Conservation (phyloP, 495 filamentous ascomycete genomes). For the Penicillium psychrofluorescens region DNA sequence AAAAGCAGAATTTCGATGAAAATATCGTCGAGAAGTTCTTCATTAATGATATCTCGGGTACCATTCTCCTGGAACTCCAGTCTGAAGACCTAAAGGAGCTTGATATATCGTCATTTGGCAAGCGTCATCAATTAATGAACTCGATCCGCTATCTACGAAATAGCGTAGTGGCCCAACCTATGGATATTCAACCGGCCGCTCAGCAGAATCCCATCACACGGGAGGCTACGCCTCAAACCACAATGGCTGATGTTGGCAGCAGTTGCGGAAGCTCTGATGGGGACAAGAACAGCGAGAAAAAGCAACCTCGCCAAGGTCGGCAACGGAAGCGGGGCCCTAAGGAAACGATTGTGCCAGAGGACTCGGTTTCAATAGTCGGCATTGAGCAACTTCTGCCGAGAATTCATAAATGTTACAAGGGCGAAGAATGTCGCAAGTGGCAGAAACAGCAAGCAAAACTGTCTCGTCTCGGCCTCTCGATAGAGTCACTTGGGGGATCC, state of each 20-base stretch:
- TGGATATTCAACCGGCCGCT: no score
- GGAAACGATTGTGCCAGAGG: no score
- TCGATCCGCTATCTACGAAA: conserved; percentile 68
- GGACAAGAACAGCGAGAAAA: no score
- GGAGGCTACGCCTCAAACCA: conserved; percentile 28
- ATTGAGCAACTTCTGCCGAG: conserved; percentile 86
- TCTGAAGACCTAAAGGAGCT: conserved; percentile 92
- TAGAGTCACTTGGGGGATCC: conserved; percentile 3
- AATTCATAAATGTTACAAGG: conserved; percentile 80
- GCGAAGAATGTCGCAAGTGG: conserved; percentile 79
- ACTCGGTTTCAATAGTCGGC: conserved; percentile 84
- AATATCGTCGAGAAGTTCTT: conserved; percentile 74
- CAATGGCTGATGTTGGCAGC: conserved; percentile 13
- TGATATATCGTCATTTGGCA: conserved; percentile 87
- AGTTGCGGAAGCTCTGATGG: no score
- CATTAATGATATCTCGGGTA: conserved; percentile 82
- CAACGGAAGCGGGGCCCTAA: no score
- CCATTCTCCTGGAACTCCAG: conserved; percentile 77
- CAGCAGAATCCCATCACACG: no score
- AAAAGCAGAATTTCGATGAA: conserved; percentile 60
- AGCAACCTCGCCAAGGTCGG: no score
- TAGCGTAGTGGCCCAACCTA: conserved; percentile 30
- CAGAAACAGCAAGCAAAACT: conserved; percentile 54
- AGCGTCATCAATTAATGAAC: conserved; percentile 77
- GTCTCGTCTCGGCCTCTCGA: conserved; percentile 12